Evolutionary conservation across 2,329 filamentous ascomycete species (phyloP), one percentile per base, ranked within the genome.

Genomic region (Sclerotinia minor): DNA sequence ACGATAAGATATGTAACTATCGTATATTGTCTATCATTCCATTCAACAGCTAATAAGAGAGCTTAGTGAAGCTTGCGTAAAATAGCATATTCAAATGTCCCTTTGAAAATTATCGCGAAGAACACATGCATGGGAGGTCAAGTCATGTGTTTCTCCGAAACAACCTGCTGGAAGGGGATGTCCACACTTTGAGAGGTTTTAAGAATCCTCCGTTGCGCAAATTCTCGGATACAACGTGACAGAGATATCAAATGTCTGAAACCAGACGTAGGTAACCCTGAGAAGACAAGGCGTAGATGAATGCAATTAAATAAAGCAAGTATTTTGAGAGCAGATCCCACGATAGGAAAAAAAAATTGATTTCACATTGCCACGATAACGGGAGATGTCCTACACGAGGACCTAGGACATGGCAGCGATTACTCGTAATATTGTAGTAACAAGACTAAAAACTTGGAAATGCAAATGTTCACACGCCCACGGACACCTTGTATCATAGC

Each of bases 171-270:
- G 4, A 24, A 19, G n/a, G n/a, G 24, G 21, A 38, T 11, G 5
- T 50, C 0, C 15, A 11, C 6, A 24, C 8, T 26, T 26, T 26
- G 59, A 50, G 7, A 50, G 32, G 5, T 2, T 21, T 13, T 26
- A 5, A 49, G 17, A 19, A 11, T 6, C 3, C 1, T 21, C 9
- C 38, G 13, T 61, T 19, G 19, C 29, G n/a, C 21, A 50, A 41
- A 11, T 7, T 50, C 9, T 50, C n/a, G 45, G 59, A 38, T 61
- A 61, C 59, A 41, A 61, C 15, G 45, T 41, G 9, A 38, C 32
- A 50, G 17, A 38, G 15, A 61, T 26, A 61, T 50, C 29, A 61
- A 61, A 61, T 61, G 45, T 50, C n/a, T 26, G 17, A 26, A 32
- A 19, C 26, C 26, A 26, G 32, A 38, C 13, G 21, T 38, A 21